Evolutionary conservation across 140 eudicot species (phyloP), one percentile per base, ranked within the genome.

Genomic region (Bidens hawaiensis): DNA sequence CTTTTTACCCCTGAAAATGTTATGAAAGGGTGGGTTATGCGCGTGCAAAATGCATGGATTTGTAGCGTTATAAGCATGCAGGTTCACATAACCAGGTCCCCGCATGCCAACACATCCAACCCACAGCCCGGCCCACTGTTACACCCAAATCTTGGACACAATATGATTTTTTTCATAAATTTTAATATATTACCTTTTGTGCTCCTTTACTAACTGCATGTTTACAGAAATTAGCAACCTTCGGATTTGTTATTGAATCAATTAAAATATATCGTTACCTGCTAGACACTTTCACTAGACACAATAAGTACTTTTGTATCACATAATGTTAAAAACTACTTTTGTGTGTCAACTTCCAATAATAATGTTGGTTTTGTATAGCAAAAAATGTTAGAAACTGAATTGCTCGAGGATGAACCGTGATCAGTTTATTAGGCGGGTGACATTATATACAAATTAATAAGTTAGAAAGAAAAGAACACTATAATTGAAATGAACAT

Each of bases 41-140:
- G 74, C 74, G 74, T 69, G 74, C 64, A 69, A 57, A 69, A 57
- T 57, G 67, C 82, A 72, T 80, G 73, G 75, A 56, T 60, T 75
- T 56, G 72, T 56, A 49, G 53, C 53, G 58, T n/a, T n/a, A n/a
- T 74, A 62, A 67, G 74, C 79, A 72, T 60, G 73, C 65, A 72
- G 60, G 59, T 69, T 60, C 75, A 60, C 78, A 69, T 69, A 65
- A 70, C 75, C 68, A 72, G 60, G 63, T 73, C 62, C 77, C 62
- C 77, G 88, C 88, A 55, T 78, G 88, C 72, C 70, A 59, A 40
- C 64, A 28, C 47, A 27, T 15, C 70, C 67, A 53, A 31, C 53
- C 22, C 60, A 14, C n/a, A n/a, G 2, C 70, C 69, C 70, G 46
- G 31, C 50, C 25, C 33, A 57, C 22, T 17, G 30, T 15, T 36